Evolutionary conservation across 768 basidiomycete species (phyloP), one percentile per base, ranked within the genome.

Genomic region (Hysterangium stoloniferum): DNA sequence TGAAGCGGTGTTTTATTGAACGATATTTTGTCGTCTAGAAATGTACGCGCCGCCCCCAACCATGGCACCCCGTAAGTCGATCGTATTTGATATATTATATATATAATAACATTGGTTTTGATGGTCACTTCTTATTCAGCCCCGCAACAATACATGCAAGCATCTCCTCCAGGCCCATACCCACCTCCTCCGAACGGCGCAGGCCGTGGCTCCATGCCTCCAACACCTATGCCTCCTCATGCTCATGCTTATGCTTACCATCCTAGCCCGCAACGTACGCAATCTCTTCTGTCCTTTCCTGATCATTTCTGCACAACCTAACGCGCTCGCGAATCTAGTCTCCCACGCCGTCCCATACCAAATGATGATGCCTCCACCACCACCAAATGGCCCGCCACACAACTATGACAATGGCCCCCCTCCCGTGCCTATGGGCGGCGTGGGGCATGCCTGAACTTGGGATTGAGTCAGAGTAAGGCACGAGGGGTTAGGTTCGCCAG

Each of bases 141-240:
- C 29, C 81, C 83, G 17, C 79, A 80, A 77, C 77, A 75, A 41
- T 92, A 90, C 62, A 89, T 91, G 86, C 81, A 70, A 34, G 77
- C 77, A 19, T 80, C 82, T 25, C 86, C 82, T 4, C 84, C 84
- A 45, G 84, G 84, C 48, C 73, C 82, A 53, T 88, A 86, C 58
- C 85, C 84, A 13, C 78, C 81, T 3, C 84, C 82, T 43, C 85
- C 88, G 20, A 88, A 86, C 58, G 84, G 84, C 40, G 78, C 78
- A 28, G 86, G 77, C 33, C 86, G 82, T 54, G 88, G 85, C 22
- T 89, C 88, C 13, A 88, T 91, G 84, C 89, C 89, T n/a, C 86
- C 89, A 7, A 90, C 88, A 7, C 89, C 90, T 2, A 87, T 91
- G 56, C 89, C 86, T 12, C 74, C 84, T 35, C 88, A 90, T 61